These are phyloP conservation scores for Pseudocercospora pini-densiflorae DNA, from an alignment of 2,329 filamentous ascomycete species.

Conservation along the genomic window DNA sequence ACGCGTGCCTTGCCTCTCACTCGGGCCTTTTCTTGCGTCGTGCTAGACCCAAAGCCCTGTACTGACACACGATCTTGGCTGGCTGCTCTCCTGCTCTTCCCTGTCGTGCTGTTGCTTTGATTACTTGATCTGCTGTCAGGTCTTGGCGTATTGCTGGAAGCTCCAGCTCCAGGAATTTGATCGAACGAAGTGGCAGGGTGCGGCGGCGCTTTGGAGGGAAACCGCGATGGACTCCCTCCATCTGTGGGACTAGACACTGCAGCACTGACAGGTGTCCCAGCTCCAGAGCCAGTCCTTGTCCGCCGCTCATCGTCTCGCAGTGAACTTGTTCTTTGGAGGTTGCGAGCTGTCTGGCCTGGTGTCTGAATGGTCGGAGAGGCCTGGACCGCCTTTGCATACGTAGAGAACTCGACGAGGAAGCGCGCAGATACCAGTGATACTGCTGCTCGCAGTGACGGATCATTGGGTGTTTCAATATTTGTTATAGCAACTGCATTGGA, in stretches of 20 bases:
- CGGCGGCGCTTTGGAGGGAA: slow-evolving; percentile 31
- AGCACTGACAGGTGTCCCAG: slow-evolving; percentile 25
- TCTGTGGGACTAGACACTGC: slow-evolving; percentile 33
- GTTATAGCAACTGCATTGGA: slow-evolving; percentile 27
- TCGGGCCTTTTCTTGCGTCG: slow-evolving; percentile 63
- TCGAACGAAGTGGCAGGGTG: slow-evolving; percentile 60
- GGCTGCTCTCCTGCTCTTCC: slow-evolving; percentile 29
- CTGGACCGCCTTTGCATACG: slow-evolving; percentile 53
- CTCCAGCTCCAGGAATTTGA: slow-evolving; percentile 53
- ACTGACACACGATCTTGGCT: slow-evolving; percentile 64
- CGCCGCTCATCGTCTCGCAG: slow-evolving; percentile 30
- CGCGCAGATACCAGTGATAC: slow-evolving; percentile 52
- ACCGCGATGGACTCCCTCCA: slow-evolving; percentile 30
- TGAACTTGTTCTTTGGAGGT: slow-evolving; percentile 43
- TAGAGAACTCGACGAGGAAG: slow-evolving; percentile 53
- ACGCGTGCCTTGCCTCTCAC: slow-evolving; percentile 81
- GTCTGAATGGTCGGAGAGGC: slow-evolving; percentile 73
- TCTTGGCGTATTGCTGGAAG: slow-evolving; percentile 43
- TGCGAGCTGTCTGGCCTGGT: slow-evolving; percentile 58
- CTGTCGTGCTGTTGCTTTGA: slow-evolving; percentile 22
- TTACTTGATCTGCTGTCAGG: slow-evolving; percentile 40
- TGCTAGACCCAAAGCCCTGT: slow-evolving; percentile 67
- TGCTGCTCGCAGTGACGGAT: slow-evolving; percentile 46
- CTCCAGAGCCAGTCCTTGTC: slow-evolving; percentile 28
- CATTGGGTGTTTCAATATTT: slow-evolving; percentile 22